A percentile compares a stretch with the other conserved stretches of the same genome.
Conservation (phyloP, 2,329 filamentous ascomycete species). For the Penicillium sp. region DNA sequence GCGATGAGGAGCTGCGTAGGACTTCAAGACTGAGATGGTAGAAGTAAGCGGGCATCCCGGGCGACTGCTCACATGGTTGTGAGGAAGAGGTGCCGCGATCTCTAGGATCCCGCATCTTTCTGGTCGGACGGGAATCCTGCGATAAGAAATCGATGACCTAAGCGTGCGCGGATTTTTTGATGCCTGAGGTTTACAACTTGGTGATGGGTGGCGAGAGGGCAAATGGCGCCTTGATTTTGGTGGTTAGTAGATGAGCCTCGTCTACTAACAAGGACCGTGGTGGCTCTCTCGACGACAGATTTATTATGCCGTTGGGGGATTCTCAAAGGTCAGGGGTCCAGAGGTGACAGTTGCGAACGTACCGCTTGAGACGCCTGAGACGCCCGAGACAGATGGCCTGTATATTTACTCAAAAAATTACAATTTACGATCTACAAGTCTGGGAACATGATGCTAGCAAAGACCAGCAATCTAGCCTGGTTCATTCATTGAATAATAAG, state of each 20-base stretch:
- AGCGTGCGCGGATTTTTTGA: neutral
- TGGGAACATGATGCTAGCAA: neutral
- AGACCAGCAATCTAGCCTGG: neutral
- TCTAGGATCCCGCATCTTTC: neutral
- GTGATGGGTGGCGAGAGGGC: neutral
- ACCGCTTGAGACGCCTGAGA: too few relatives aligned
- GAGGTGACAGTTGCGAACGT: too few relatives aligned
- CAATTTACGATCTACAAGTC: neutral
- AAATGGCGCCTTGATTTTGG: neutral
- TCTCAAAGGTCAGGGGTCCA: too few relatives aligned
- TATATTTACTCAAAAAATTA: neutral
- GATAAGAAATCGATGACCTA: constrained; percentile 1
- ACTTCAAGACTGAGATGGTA: constrained; percentile 65
- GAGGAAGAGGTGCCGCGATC: neutral
- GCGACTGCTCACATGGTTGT: constrained; percentile 30
- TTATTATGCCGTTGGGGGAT: too few relatives aligned
- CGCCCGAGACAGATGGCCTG: too few relatives aligned
- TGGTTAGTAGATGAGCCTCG: neutral
- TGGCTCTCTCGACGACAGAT: too few relatives aligned
- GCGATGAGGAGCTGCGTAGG: constrained; percentile 34
- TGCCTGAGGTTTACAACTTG: neutral
- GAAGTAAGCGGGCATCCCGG: constrained; percentile 63
- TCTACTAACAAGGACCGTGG: too few relatives aligned
- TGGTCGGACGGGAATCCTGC: neutral
- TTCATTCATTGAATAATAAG: constrained; percentile 19